A percentile compares a stretch with the other conserved stretches of the same genome.
phyloP scores from a whole-genome alignment of 371 early-diverging fungal genomes.

The Mortierella sp. region DNA sequence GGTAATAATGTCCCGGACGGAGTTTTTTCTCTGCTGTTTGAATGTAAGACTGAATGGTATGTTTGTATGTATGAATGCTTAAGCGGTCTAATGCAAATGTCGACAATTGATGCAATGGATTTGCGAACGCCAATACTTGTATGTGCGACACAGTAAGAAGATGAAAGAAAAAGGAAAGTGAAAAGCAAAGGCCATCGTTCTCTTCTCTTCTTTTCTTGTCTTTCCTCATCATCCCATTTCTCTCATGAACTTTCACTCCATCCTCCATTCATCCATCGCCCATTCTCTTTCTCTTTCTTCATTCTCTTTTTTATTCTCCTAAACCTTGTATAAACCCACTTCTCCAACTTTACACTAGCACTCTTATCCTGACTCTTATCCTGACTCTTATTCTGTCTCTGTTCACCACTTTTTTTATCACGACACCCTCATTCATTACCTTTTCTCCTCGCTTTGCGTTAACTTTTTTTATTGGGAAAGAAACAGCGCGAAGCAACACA shows the following conservation, averaged over 20 bases:
- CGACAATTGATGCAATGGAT: too few relatives aligned
- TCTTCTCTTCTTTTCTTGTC: conserved; percentile 4
- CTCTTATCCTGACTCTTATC: background rate
- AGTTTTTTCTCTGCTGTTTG: background rate
- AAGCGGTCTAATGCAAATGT: too few relatives aligned
- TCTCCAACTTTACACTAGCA: background rate
- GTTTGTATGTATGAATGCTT: too few relatives aligned
- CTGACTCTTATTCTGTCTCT: background rate
- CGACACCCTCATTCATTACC: background rate
- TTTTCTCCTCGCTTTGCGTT: too few relatives aligned
- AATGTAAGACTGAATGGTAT: too few relatives aligned
- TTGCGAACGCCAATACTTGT: background rate
- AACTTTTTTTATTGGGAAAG: background rate
- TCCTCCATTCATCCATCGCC: background rate
- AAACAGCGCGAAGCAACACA: background rate
- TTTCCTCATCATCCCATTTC: background rate
- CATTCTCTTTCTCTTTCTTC: background rate
- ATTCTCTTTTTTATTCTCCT: background rate
- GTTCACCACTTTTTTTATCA: background rate
- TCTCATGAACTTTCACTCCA: background rate
- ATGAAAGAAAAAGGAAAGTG: too few relatives aligned
- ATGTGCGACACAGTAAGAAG: background rate
- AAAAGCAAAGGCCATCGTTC: background rate
- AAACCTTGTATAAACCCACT: background rate
- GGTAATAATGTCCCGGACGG: conserved; percentile 2